These are phyloP conservation scores for Barbarea vulgaris DNA, from an alignment of 345 rosid species.

Conservation along the genomic window DNA sequence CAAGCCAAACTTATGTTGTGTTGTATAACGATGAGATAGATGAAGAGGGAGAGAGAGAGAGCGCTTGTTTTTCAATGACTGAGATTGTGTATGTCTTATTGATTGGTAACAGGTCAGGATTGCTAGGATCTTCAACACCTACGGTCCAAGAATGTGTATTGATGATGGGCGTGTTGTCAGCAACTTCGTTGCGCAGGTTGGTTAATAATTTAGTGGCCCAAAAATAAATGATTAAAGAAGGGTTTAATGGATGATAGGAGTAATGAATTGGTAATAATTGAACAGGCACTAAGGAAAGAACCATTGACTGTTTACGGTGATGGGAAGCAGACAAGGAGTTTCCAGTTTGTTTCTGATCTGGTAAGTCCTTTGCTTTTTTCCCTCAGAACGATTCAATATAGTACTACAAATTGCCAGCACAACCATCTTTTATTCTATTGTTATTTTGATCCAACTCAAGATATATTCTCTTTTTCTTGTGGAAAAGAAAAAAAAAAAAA, in stretches of 20 bases:
- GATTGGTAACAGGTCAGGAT: conserved; percentile 59
- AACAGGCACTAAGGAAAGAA: conserved; percentile 74
- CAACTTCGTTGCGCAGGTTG: conserved; percentile 84
- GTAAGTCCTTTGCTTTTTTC: conserved; percentile 38
- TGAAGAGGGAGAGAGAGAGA: background rate
- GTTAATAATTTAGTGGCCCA: background rate
- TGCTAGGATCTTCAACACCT: conserved; percentile 85
- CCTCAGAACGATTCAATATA: background rate
- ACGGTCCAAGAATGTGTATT: conserved; percentile 87
- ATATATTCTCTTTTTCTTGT: background rate
- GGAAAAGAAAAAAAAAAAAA: background rate
- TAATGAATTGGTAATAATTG: conserved; percentile 23
- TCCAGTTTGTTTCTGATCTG: conserved; percentile 87
- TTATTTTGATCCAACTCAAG: background rate
- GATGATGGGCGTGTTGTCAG: conserved; percentile 93
- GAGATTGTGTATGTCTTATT: background rate
- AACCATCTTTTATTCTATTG: background rate
- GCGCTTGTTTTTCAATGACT: background rate
- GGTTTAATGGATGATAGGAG: conserved; percentile 19
- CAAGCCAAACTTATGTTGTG: background rate
- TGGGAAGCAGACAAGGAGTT: conserved; percentile 90
- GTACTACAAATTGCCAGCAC: background rate
- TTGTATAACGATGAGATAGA: background rate
- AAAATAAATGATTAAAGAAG: background rate
- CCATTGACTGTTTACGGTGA: conserved; percentile 93